Base-by-base conservation (phyloP, 805 yeast species). In the Sungouiella blattae region DNA sequence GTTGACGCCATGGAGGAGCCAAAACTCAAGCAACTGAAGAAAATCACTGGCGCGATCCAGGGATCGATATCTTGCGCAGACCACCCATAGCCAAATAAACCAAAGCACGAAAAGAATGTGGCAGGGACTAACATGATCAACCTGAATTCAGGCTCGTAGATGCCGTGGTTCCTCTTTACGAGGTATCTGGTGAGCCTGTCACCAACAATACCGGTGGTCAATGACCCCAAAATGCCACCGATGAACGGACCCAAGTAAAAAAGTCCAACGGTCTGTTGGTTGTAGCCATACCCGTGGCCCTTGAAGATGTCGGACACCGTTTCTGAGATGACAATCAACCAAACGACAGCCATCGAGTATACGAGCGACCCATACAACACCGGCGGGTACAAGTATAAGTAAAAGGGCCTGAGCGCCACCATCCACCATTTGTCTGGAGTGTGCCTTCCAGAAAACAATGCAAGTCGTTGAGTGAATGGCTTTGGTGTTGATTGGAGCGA, bases 51-150 rank as follows among this genome's bases (percentile, higher is more conserved):
- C 1, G 73, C 83, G 34, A 73, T 60, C 83, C 83, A 75, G 6
- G 53, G 43, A 46, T 75, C 77, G 12, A 60, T 47, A 4, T 53
- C 62, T 15, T 62, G 53, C 0, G 77, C 53, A 2, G 80, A 62
- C 83, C 83, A 78, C 4, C 84, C 84, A 49, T 73, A 78, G 4
- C 83, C 84, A 67, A 78, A 71, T 28, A 77, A 58, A 2, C 83
- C 84, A 27, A 74, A 60, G 2, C 73, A 37, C 8, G 74, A 41
- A 37, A 67, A 53, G 13, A 75, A 70, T 0, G 64, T 54, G 8
- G 64, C 52, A 1, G 80, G 80, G 11, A 73, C 23, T 14, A 75
- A 55, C 80, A 77, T 73, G 16, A 77, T 40, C 23, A 77, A 57
- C 21, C 83, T 62, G 50, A 73, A 77, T 52, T 78, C 84, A 3